Evolutionary conservation across 768 basidiomycete species (phyloP).

Genomic region (Mycena maculata): DNA sequence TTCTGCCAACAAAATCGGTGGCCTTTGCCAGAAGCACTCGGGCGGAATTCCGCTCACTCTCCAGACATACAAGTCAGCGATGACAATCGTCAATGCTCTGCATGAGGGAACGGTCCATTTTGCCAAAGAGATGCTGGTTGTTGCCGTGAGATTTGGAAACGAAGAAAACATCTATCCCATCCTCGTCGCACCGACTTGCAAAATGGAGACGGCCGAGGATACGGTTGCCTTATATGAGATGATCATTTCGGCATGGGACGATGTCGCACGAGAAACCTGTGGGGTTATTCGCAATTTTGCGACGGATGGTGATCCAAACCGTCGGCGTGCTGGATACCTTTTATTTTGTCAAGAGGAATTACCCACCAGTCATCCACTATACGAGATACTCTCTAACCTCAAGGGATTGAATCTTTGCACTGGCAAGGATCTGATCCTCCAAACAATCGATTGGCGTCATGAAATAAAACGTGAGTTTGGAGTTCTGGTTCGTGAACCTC

Average conservation of each 20-base stretch:
- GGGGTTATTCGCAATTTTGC: slow-evolving; percentile 32
- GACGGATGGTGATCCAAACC: slow-evolving; percentile 30
- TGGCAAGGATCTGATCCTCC: slow-evolving; percentile 7
- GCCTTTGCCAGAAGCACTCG: slow-evolving; percentile 32
- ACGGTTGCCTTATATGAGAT: not conserved
- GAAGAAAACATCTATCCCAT: slow-evolving; percentile 25
- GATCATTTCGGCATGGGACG: not conserved
- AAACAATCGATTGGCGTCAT: slow-evolving; percentile 35
- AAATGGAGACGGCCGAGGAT: slow-evolving; percentile 14
- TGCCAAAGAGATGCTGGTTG: slow-evolving; percentile 29
- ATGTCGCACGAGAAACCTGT: not conserved
- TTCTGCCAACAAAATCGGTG: not conserved
- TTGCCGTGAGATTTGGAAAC: slow-evolving; percentile 6
- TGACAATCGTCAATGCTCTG: not conserved
- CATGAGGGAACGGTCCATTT: slow-evolving; percentile 8
- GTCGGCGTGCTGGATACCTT: slow-evolving; percentile 15
- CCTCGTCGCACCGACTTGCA: slow-evolving; percentile 30
- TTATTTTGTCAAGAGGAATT: slow-evolving; percentile 19
- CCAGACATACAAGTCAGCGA: slow-evolving; percentile 8
- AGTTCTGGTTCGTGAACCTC: not conserved
- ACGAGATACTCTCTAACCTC: slow-evolving; percentile 2
- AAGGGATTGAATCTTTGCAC: slow-evolving; percentile 32
- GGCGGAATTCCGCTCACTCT: not conserved
- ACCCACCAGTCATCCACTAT: slow-evolving; percentile 2
- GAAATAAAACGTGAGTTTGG: slow-evolving; percentile 30